Base-by-base conservation (phyloP, 2,329 filamentous ascomycete genomes). In the Trichothecium roseum region DNA sequence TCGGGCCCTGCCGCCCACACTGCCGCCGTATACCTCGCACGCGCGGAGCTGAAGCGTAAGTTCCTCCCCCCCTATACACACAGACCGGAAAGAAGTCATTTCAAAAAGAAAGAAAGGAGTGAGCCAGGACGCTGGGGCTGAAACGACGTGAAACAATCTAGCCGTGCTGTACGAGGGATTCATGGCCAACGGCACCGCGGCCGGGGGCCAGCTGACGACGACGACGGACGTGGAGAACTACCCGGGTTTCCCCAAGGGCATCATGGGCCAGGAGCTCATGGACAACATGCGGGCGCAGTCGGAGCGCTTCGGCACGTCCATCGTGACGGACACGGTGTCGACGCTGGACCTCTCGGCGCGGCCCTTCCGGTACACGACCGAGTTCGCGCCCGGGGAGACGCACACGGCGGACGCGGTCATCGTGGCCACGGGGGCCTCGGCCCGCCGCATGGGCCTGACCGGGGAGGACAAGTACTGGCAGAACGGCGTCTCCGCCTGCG, bases 201-300 rank as follows among this genome's bases (percentile, higher is more conserved):
- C 91, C 30, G 91, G 91, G 48, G 91, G 91, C 39, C 91, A 98
- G 71, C 73, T 98, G 48, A 98, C 93, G 37, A 98, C 93, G 18
- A 98, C 91, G 37, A 96, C 94, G 52, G 93, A 98, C 48, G 79
- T 98, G 40, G 91, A 98, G 70, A 98, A 98, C 74, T 98, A 82
- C 64, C 91, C 91, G 18, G 91, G 91, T 32, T 98, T 96, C 67
- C 83, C 84, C 52, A 75, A 84, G 50, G 84, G 81, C 44, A 87
- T 98, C 57, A 83, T 86, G 63, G 91, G 91, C 46, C 64, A 74
- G 38, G 81, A 86, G 53, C 69, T 98, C 46, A 98, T 98, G 91
- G 89, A 95, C 48, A 76, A 81, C 59, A 96, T 98, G 89, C 82
- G 83, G 60, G 76, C 73, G 42, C 91, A 98, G 64, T 94, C 87